Percentiles rank a stretch among this genome's conserved stretches.
These are phyloP conservation scores for Apiospora sp. DNA, from an alignment of 2,329 filamentous ascomycete genomes.

Conservation along the genomic window DNA sequence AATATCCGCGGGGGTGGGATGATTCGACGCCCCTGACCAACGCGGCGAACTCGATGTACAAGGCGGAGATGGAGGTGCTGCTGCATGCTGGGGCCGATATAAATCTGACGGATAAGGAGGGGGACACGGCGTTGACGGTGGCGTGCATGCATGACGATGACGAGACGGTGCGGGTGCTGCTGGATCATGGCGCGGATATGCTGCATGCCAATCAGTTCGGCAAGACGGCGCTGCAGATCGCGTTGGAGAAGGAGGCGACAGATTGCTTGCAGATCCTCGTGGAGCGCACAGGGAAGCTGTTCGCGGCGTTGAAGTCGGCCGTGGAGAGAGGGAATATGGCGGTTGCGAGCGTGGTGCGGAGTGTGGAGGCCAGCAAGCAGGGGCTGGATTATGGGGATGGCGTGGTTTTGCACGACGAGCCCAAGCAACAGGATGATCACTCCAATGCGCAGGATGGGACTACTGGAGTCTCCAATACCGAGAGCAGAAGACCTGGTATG, in stretches of 20 bases:
- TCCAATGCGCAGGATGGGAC: no score
- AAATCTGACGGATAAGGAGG: not conserved
- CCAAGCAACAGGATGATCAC: not conserved
- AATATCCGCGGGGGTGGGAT: constrained; percentile 45
- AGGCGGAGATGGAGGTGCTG: not conserved
- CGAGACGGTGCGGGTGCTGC: not conserved
- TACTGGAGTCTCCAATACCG: not conserved
- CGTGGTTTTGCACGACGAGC: not conserved
- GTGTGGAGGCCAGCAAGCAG: not conserved
- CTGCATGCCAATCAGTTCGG: not conserved
- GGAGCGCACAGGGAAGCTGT: not conserved
- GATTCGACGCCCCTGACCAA: constrained; percentile 47
- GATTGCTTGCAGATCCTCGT: not conserved
- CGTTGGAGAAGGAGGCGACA: not conserved
- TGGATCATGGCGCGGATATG: constrained; percentile 4
- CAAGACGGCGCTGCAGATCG: not conserved
- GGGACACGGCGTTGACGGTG: not conserved
- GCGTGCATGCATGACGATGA: not conserved
- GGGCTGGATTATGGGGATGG: not conserved
- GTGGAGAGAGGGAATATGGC: not conserved
- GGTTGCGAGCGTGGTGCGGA: not conserved
- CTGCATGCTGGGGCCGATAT: constrained; percentile 4
- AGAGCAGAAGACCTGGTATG: not conserved
- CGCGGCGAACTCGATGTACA: constrained; percentile 36
- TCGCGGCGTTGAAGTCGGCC: not conserved